Evolutionary conservation across 2,329 filamentous ascomycete genomes (phyloP), one percentile per base, ranked within the genome.

Genomic region (Colletotrichum sojae): DNA sequence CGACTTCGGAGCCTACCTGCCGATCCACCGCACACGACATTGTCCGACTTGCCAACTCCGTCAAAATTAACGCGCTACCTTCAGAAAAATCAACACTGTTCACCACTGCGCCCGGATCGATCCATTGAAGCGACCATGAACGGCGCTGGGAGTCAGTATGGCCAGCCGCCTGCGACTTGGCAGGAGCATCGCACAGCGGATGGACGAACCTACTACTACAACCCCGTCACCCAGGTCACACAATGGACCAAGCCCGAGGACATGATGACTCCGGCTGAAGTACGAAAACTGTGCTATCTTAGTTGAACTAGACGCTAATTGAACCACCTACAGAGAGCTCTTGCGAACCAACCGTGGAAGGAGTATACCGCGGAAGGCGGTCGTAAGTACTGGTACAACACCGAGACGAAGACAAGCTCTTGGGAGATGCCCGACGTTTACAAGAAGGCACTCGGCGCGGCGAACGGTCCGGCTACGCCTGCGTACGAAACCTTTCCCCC

Each of bases 201-300:
- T 76, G 95, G 95, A 72, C 90, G 93, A 73, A 86, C 90, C 54
- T 99, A 99, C 81, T 99, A 97, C 80, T 97, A 95, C 85, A 97
- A 99, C 79, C 83, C 90, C 13, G 83, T 89, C 70, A 97, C 94
- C 16, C 97, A 97, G 78, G 89, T 88, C 71, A 98, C 96, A 39
- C 92, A 95, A 88, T 99, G 96, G 96, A 91, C 90, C 48, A 98
- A 98, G 83, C 97, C 96, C 4, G 89, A 92, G 77, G 96, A 97
- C 53, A 85, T 97, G 81, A 95, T 97, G 92, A 91, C 89, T 22
- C 88, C 90, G 6, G 89, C 91, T 59, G 94, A 97, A 89, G 94
- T 95, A 82, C 72, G 81, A 9, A 6, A 52, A 12, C n/a, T 15
- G 59, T 72, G 10, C 9, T 2, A 5, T 63, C 75, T 57, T 12